Conservation (phyloP, 352 stramenopile species). For the Phytophthora hybrid region DNA sequence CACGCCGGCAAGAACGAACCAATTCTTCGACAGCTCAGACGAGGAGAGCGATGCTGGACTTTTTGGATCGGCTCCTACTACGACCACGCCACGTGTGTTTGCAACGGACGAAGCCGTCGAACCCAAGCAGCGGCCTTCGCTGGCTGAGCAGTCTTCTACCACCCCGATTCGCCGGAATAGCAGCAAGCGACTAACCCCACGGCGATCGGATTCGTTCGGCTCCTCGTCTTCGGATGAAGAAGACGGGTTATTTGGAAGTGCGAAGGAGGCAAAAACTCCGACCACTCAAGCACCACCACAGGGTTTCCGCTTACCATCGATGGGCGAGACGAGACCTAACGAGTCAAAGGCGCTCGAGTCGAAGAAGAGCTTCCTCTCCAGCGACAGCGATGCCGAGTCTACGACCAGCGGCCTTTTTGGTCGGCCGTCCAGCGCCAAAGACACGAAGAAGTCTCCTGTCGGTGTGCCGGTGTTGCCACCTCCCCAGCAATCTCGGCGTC, state of each 20-base stretch:
- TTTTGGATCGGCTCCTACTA: conserved; percentile 47
- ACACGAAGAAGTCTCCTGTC: conserved; percentile 27
- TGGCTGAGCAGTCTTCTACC: conserved; percentile 23
- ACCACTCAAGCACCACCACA: conserved; percentile 22
- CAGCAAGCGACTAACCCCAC: conserved; percentile 36
- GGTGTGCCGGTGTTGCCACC: conserved; percentile 29
- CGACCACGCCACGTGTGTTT: conserved; percentile 30
- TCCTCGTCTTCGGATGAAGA: conserved; percentile 53
- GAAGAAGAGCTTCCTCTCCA: conserved; percentile 44
- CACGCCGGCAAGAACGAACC: conserved; percentile 40
- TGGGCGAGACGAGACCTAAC: conserved; percentile 23
- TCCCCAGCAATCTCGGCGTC: conserved; percentile 33
- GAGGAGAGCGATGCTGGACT: conserved; percentile 70
- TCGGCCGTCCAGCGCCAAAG: conserved; percentile 30
- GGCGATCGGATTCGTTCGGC: conserved; percentile 57
- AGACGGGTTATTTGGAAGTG: conserved; percentile 55
- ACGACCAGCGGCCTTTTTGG: conserved; percentile 50
- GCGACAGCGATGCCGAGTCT: conserved; percentile 53
- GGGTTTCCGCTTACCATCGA: conserved; percentile 42
- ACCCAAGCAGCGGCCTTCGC: conserved; percentile 27
- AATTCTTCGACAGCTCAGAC: conserved; percentile 69
- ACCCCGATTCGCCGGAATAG: conserved; percentile 28
- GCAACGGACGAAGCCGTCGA: conserved; percentile 33
- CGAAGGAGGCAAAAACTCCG: conserved; percentile 30
- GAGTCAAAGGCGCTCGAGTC: conserved; percentile 22